Conservation (phyloP, 768 basidiomycete genomes). For the Pisolithus orientalis region DNA sequence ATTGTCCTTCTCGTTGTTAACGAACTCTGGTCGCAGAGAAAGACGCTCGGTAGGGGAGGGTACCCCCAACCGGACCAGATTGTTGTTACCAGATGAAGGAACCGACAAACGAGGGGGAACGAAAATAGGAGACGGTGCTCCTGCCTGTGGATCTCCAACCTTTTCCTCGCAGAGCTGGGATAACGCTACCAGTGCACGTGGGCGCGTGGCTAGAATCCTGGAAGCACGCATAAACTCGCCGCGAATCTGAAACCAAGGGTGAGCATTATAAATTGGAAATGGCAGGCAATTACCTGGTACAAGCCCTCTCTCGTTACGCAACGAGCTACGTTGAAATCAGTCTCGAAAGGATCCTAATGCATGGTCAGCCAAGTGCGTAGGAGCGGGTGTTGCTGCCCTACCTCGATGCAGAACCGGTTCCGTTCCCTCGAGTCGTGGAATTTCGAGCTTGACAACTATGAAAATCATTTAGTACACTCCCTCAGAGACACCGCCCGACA, state of each 20-base stretch:
- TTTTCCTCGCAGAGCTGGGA: conserved; percentile 92
- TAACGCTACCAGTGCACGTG: conserved; percentile 74
- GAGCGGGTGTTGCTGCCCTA: conserved; percentile 25
- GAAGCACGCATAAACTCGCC: conserved; percentile 98
- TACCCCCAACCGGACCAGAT: conserved; percentile 46
- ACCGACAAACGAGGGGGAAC: conserved; percentile 38
- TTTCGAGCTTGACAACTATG: conserved; percentile 44
- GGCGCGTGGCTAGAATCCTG: conserved; percentile 72
- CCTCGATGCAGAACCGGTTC: conserved; percentile 95
- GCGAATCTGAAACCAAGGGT: conserved; percentile 62
- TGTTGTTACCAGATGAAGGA: conserved; percentile 65
- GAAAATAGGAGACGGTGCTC: conserved; percentile 37
- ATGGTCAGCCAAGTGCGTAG: conserved; percentile 1
- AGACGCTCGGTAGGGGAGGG: conserved; percentile 38
- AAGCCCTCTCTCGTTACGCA: conserved; percentile 96
- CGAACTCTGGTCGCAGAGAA: conserved; percentile 46
- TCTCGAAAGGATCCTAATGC: conserved; percentile 88
- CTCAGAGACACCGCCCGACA: conserved; percentile 2
- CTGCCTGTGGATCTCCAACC: conserved; percentile 39
- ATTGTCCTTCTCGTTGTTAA: conserved; percentile 34
- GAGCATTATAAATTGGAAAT: neutral
- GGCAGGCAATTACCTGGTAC: conserved; percentile 57
- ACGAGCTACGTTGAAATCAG: conserved; percentile 92
- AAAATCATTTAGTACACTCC: conserved; percentile 5
- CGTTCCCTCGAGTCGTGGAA: conserved; percentile 76